Base-by-base conservation (phyloP, 208 protist genomes). In the Trypanosoma cruzi region DNA sequence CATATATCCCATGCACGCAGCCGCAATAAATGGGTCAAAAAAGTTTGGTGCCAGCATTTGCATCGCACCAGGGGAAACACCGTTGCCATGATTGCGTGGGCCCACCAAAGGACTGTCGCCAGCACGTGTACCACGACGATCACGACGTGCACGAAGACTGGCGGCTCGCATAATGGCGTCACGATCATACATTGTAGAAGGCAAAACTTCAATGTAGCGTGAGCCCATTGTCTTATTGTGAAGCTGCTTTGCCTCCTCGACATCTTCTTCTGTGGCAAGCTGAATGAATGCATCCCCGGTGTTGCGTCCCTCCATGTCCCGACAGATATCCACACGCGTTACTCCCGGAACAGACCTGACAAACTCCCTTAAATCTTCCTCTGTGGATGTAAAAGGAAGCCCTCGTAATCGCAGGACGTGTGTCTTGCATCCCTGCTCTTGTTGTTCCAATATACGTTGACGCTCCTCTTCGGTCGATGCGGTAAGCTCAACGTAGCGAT, bases 271-370 rank as follows among this genome's bases (percentile, higher is more conserved):
- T 13, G 26, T 75, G 16, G 52, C 44, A 18, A 94, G 60, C 64
- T 92, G 84, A 24, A 94, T 68, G 62, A 88, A 95, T 18, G 86
- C 87, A 55, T 93, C 81, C 2, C 90, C 90, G 4, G 84, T 90
- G 58, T 65, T 80, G 49, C 80, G 72, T 0, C 73, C 77, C 2
- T 84, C 77, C 26, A 46, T 14, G 58, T 89, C 74, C 14, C 50
- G 40, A 55, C 82, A 82, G 2, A 93, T 49, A 22, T 90, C 82
- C 16, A 92, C 32, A 20, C 72, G 65, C 8, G 72, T 26, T 26
- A 85, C 77, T 31, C 74, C 75, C 0, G 71, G 46, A 10, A 88
- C 74, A 22, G 24, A 58, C 4, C 63, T 37, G 16, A 93, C 46
- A 52, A 93, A 93, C 18, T 60, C 66, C 14, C 34, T 40, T 24